phyloP scores from a whole-genome alignment of 352 stramenopile species.

The Pythium angustatum region DNA sequence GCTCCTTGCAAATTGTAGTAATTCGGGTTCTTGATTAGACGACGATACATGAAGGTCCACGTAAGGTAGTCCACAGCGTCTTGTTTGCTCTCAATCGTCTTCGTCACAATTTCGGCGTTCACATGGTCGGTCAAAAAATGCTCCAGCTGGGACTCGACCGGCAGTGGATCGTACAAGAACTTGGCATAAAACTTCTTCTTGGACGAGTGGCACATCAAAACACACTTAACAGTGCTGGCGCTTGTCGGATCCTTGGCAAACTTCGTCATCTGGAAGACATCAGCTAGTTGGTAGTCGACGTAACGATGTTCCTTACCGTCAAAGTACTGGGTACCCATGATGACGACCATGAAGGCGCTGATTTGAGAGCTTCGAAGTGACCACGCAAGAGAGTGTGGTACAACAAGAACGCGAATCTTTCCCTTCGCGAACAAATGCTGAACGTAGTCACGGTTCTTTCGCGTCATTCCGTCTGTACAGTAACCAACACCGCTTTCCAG shows the following conservation, averaged over 20 bases:
- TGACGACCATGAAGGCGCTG: slow-evolving; percentile 92
- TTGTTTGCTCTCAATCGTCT: slow-evolving; percentile 98
- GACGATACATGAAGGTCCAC: slow-evolving; percentile 99
- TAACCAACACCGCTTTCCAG: slow-evolving; percentile 95
- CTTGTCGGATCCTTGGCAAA: slow-evolving; percentile 53
- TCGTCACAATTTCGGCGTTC: slow-evolving; percentile 98
- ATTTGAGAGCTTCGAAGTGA: slow-evolving; percentile 70
- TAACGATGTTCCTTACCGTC: slow-evolving; percentile 95
- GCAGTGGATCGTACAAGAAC: slow-evolving; percentile 99
- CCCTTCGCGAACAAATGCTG: slow-evolving; percentile 86
- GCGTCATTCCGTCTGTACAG: slow-evolving; percentile 92
- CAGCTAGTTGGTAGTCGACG: slow-evolving; percentile 96
- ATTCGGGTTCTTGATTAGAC: slow-evolving; percentile 99
- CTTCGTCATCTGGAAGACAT: slow-evolving; percentile 99
- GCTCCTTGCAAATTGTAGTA: slow-evolving; percentile 98
- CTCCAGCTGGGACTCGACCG: slow-evolving; percentile 98
- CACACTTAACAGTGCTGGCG: slow-evolving; percentile 88
- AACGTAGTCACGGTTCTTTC: slow-evolving; percentile 90
- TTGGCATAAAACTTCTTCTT: slow-evolving; percentile 99
- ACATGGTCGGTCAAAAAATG: slow-evolving; percentile 98
- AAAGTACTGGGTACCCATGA: slow-evolving; percentile 98
- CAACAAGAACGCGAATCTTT: slow-evolving; percentile 92
- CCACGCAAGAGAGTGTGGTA: slow-evolving; percentile 95
- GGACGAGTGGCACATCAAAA: slow-evolving; percentile 96
- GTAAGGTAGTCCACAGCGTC: slow-evolving; percentile 99